A percentile compares a stretch with the other conserved stretches of the same genome.
Evolutionary conservation across 2,329 filamentous ascomycete genomes (phyloP).

Genomic region (Scleromitrula shiraiana): DNA sequence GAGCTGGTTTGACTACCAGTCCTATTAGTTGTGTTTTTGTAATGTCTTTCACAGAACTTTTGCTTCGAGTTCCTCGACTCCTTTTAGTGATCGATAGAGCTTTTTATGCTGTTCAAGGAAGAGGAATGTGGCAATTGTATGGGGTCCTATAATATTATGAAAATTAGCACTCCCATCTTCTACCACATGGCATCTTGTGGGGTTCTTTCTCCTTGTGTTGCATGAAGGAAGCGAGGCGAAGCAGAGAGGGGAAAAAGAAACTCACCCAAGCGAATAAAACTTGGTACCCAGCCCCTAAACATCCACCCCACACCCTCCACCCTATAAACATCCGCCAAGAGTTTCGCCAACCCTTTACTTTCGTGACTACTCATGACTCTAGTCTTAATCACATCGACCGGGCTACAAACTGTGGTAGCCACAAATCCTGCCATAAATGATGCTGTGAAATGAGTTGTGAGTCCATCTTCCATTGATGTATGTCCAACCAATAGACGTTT

Average conservation of each 20-base stretch:
- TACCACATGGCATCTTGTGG: background rate
- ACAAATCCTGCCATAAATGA: constrained; percentile 73
- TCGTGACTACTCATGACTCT: constrained; percentile 68
- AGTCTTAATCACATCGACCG: constrained; percentile 86
- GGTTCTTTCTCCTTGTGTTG: too few relatives aligned
- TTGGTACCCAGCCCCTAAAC: constrained; percentile 87
- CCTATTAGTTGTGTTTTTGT: background rate
- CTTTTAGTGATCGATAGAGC: constrained; percentile 51
- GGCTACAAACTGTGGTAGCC: constrained; percentile 76
- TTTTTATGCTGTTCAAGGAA: constrained; percentile 84
- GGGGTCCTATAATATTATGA: constrained; percentile 43
- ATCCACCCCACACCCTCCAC: constrained; percentile 72
- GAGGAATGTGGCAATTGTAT: constrained; percentile 81
- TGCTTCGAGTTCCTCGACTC: constrained; percentile 20
- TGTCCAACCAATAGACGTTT: constrained; percentile 61
- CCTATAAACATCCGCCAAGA: constrained; percentile 60
- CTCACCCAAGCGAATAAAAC: constrained; percentile 47
- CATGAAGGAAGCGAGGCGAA: background rate
- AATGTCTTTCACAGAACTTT: constrained; percentile 4
- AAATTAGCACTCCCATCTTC: background rate
- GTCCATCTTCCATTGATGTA: constrained; percentile 57
- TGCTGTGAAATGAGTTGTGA: constrained; percentile 72
- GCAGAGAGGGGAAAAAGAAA: background rate
- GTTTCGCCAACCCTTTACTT: constrained; percentile 43
- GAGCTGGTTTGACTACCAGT: background rate